phyloP scores from a whole-genome alignment of 2,329 filamentous ascomycete species.

The Colletotrichum sp. region DNA sequence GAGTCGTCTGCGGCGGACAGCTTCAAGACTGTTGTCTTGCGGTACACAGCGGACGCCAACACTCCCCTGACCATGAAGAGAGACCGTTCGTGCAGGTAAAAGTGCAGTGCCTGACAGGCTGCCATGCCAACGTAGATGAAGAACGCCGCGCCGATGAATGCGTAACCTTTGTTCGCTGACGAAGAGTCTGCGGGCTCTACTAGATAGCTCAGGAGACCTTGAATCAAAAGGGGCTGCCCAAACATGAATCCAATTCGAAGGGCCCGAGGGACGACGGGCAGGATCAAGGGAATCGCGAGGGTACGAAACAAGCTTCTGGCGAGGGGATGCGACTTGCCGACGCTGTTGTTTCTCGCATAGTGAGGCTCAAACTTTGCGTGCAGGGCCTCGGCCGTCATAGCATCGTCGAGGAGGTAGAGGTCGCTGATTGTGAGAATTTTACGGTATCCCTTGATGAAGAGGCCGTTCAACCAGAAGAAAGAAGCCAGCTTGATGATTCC shows the following conservation, averaged over 20 bases:
- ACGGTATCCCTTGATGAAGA: conserved; percentile 37
- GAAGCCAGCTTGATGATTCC: conserved; percentile 33
- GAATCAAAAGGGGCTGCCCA: conserved; percentile 45
- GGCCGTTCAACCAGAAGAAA: conserved; percentile 37
- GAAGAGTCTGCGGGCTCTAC: conserved; percentile 21
- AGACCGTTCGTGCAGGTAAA: conserved; percentile 41
- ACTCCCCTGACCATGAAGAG: conserved; percentile 36
- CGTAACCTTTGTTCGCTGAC: conserved; percentile 37
- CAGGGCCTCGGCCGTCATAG: not conserved
- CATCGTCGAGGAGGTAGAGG: conserved; percentile 26
- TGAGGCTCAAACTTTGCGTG: not conserved
- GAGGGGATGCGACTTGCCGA: conserved; percentile 28
- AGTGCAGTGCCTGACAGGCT: conserved; percentile 42
- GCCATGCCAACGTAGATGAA: conserved; percentile 47
- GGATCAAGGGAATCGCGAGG: conserved; percentile 34
- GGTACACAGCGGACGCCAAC: conserved; percentile 37
- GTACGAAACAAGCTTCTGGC: conserved; percentile 30
- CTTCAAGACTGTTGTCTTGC: conserved; percentile 35
- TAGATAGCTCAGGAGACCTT: conserved; percentile 33
- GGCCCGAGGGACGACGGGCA: conserved; percentile 38
- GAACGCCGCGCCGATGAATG: conserved; percentile 44
- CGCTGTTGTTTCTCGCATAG: not conserved
- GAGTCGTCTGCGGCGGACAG: conserved; percentile 39
- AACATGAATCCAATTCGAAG: conserved; percentile 36
- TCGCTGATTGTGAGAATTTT: conserved; percentile 33